These are phyloP conservation scores for Cryptococcus sp. DNA, from an alignment of 1,284 basidiomycete genomes.

Conservation along the genomic window DNA sequence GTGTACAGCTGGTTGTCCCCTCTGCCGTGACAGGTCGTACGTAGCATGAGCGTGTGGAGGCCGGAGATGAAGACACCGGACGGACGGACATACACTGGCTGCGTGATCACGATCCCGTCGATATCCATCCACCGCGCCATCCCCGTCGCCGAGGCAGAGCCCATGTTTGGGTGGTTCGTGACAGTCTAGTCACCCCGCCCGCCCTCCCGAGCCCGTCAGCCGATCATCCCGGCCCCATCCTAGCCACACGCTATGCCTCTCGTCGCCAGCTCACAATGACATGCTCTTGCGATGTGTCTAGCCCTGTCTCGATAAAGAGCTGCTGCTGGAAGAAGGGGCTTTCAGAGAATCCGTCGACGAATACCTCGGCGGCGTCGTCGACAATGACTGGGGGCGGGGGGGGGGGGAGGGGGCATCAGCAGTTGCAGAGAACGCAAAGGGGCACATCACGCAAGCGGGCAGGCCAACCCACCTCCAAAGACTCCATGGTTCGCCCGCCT, in stretches of 20 bases:
- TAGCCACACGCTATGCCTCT: neutral
- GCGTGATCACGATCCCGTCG: neutral
- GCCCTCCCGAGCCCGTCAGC: no score
- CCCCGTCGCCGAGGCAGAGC: neutral
- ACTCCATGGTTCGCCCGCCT: neutral
- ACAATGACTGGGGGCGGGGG: constrained; percentile 17
- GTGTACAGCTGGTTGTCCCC: no score
- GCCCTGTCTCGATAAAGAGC: constrained; percentile 6
- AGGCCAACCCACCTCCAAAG: neutral
- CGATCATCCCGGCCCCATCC: no score
- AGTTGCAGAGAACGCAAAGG: no score
- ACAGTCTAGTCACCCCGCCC: neutral
- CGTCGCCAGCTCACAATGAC: constrained; percentile 12
- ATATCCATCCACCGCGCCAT: neutral
- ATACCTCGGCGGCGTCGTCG: constrained; percentile 11
- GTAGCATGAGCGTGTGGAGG: neutral
- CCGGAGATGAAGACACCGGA: constrained; percentile 5
- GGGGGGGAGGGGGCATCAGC: no score
- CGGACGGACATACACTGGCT: neutral
- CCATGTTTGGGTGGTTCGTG: neutral
- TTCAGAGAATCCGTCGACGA: constrained; percentile 5
- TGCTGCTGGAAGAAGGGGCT: constrained; percentile 6
- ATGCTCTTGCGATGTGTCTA: constrained; percentile 13
- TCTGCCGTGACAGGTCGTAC: no score
- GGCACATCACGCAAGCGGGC: no score